These are phyloP conservation scores for Plasmodium gaboni DNA, from an alignment of 169 alveolate genomes.

Conservation along the genomic window DNA sequence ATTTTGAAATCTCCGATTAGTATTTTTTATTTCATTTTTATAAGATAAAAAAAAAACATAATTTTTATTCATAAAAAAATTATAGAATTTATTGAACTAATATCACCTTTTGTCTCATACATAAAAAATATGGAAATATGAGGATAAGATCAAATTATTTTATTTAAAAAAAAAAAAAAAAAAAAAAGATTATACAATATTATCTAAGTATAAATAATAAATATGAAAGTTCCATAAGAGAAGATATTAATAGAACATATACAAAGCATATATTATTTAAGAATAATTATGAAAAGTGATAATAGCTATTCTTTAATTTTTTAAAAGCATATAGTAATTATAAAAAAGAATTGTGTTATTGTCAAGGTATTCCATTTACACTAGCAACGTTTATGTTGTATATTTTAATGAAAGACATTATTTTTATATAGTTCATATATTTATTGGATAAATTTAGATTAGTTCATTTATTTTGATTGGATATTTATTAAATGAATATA, in stretches of 20 bases:
- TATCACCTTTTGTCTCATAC: conserved; percentile 28
- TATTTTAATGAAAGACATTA: conserved; percentile 95
- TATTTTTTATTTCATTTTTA: too few species aligned
- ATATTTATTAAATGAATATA: conserved; percentile 88
- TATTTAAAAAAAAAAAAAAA: conserved; percentile 18
- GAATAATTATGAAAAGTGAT: conserved; percentile 92
- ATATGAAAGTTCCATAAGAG: conserved; percentile 88
- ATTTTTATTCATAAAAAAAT: background rate
- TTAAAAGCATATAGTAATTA: conserved; percentile 90
- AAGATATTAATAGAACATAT: conserved; percentile 95
- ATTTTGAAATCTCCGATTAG: too few species aligned
- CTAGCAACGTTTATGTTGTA: conserved; percentile 92
- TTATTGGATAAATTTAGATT: conserved; percentile 89
- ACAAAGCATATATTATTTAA: conserved; percentile 92
- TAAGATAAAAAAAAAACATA: too few species aligned
- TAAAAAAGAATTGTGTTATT: conserved; percentile 93
- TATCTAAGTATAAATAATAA: conserved; percentile 29
- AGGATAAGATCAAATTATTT: conserved; percentile 18
- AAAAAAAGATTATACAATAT: background rate
- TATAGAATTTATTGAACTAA: conserved; percentile 10
- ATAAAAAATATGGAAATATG: conserved; percentile 41
- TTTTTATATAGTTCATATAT: conserved; percentile 89
- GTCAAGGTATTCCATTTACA: conserved; percentile 94
- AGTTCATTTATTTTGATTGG: conserved; percentile 90
- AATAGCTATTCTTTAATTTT: conserved; percentile 91